Conservation (phyloP, 345 rosid species). For the Firmiana major region DNA sequence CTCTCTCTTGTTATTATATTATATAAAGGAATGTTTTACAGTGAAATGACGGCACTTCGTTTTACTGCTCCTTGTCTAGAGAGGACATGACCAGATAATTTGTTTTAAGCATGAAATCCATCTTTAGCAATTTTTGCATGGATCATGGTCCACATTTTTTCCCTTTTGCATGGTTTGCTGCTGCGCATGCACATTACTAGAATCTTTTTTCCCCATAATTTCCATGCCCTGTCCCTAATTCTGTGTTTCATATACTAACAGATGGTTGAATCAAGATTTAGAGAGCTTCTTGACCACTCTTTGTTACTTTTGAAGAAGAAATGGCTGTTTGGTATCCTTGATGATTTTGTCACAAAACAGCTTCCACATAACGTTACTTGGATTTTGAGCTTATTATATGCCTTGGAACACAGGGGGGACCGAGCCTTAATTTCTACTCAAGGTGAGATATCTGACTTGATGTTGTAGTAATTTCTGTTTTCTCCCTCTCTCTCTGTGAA, state of each 20-base stretch:
- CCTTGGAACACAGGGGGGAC: slow-evolving; percentile 89
- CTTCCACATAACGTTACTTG: slow-evolving; percentile 96
- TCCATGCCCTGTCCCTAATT: neutral
- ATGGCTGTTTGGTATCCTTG: slow-evolving; percentile 86
- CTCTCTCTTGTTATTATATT: neutral
- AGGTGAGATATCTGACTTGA: slow-evolving; percentile 45
- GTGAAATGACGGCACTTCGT: neutral
- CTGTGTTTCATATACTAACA: slow-evolving; percentile 24
- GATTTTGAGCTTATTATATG: slow-evolving; percentile 95
- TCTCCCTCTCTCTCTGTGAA: neutral
- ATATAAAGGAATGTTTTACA: neutral
- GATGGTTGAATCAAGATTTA: slow-evolving; percentile 92
- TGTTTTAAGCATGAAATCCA: neutral
- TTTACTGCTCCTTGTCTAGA: neutral
- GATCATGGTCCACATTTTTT: neutral
- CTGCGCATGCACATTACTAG: neutral
- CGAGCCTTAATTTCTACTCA: slow-evolving; percentile 76
- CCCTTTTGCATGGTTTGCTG: neutral
- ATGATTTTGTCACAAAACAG: slow-evolving; percentile 97
- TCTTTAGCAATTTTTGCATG: neutral
- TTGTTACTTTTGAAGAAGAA: slow-evolving; percentile 75
- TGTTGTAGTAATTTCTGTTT: neutral
- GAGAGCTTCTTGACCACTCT: slow-evolving; percentile 81
- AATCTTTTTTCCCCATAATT: neutral
- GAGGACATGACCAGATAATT: neutral